These are phyloP conservation scores for Exophiala phaeomuriformis DNA, from an alignment of 2,329 filamentous ascomycete genomes.

Conservation along the genomic window DNA sequence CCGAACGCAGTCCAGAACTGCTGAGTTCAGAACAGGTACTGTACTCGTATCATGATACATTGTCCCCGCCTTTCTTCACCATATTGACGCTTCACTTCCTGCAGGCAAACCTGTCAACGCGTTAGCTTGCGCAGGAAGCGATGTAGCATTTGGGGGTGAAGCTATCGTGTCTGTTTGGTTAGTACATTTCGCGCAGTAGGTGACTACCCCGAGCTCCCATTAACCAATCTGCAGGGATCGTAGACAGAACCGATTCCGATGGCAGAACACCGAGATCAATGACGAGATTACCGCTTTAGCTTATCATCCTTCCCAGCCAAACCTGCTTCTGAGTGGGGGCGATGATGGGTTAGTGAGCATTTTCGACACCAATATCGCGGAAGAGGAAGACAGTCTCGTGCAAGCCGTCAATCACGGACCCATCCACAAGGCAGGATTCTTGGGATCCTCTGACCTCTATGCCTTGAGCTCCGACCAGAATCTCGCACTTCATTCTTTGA, in stretches of 20 bases:
- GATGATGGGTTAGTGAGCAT: constrained; percentile 58
- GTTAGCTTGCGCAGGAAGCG: constrained; percentile 16
- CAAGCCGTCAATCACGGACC: constrained; percentile 58
- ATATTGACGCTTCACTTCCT: neutral
- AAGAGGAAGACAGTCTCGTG: constrained; percentile 56
- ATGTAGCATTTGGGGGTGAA: constrained; percentile 24
- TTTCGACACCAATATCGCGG: constrained; percentile 50
- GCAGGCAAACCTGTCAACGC: constrained; percentile 22
- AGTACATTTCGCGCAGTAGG: neutral
- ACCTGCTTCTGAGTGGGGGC: constrained; percentile 52
- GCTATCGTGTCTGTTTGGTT: constrained; percentile 25
- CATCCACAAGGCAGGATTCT: constrained; percentile 55
- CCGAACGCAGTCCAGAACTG: constrained; percentile 11
- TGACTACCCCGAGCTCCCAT: neutral
- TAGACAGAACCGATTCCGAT: constrained; percentile 20
- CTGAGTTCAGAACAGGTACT: constrained; percentile 20
- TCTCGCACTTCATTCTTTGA: constrained; percentile 50
- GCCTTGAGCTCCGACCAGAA: constrained; percentile 57
- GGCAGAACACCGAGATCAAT: constrained; percentile 39
- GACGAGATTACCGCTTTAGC: constrained; percentile 55
- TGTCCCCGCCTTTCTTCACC: neutral
- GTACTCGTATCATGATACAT: neutral
- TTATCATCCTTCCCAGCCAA: constrained; percentile 47
- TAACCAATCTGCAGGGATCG: constrained; percentile 35
- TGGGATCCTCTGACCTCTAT: constrained; percentile 47